Evolutionary conservation across 108 stramenopile species (phyloP).

Genomic region (Parietichytrium sp.): DNA sequence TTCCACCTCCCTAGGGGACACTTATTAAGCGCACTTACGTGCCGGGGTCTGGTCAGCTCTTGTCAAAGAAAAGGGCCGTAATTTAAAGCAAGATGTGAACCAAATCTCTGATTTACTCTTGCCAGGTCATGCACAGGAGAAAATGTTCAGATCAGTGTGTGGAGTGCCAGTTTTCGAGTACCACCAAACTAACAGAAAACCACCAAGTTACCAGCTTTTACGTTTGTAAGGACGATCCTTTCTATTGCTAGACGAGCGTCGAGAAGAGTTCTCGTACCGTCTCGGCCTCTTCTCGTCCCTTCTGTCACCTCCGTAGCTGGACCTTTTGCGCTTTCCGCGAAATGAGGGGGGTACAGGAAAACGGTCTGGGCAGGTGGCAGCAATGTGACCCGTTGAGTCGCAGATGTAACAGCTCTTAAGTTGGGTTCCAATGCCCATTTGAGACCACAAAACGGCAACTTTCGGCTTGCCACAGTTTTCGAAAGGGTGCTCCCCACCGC

Average conservation of each 20-base stretch:
- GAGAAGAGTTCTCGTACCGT: background rate
- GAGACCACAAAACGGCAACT: background rate
- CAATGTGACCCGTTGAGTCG: background rate
- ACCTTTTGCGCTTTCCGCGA: background rate
- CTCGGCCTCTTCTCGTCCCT: background rate
- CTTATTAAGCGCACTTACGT: no score
- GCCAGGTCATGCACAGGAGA: background rate
- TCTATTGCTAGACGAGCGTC: background rate
- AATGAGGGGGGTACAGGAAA: background rate
- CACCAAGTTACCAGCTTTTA: background rate
- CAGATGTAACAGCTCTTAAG: background rate
- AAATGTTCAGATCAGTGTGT: background rate
- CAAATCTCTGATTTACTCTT: background rate
- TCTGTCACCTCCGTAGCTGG: background rate
- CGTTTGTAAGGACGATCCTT: background rate
- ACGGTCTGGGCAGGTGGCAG: background rate
- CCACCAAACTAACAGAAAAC: background rate
- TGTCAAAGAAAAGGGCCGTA: background rate
- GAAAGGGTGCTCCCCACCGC: background rate
- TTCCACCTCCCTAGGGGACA: no score
- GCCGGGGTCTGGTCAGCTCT: no score
- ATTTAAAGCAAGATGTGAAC: background rate
- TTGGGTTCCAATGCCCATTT: background rate
- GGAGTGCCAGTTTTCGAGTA: background rate
- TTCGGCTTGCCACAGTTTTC: background rate